phyloP scores from a whole-genome alignment of 352 stramenopile genomes.

The Phytopythium chamaehyphon region DNA sequence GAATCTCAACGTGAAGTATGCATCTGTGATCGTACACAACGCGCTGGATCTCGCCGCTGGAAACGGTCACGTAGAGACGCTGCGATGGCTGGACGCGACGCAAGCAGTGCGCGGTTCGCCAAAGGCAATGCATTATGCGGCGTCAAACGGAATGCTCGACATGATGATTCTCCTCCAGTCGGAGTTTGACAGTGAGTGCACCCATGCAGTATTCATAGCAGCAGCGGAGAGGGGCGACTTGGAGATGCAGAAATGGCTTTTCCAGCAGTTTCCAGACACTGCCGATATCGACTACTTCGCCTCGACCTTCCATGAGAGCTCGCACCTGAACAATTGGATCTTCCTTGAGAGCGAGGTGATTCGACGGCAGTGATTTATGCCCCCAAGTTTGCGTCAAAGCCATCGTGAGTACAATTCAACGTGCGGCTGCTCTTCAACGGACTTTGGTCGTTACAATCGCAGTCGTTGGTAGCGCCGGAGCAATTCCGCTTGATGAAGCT shows the following conservation, averaged over 20 bases:
- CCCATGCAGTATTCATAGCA: neutral
- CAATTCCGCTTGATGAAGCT: no score
- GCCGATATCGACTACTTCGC: neutral
- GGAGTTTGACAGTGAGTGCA: neutral
- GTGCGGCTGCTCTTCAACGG: no score
- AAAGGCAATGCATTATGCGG: neutral
- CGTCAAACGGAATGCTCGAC: constrained; percentile 2
- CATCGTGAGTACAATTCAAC: no score
- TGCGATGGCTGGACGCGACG: constrained; percentile 1
- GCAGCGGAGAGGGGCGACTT: constrained; percentile 9
- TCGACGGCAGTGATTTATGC: no score
- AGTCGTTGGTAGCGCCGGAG: no score
- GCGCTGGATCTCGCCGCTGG: constrained; percentile 4
- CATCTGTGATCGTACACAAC: constrained; percentile 3
- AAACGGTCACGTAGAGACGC: constrained; percentile 1
- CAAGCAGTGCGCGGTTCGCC: neutral
- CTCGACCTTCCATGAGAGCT: no score
- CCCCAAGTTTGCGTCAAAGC: no score
- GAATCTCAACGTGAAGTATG: constrained; percentile 16
- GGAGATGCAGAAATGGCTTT: constrained; percentile 22
- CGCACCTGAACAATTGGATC: no score
- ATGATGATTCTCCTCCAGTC: constrained; percentile 5
- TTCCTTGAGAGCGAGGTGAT: no score
- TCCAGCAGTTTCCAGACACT: neutral
- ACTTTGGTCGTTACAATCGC: no score